These are phyloP conservation scores for Leishmania guyanensis DNA, from an alignment of 208 protist species.

Conservation along the genomic window DNA sequence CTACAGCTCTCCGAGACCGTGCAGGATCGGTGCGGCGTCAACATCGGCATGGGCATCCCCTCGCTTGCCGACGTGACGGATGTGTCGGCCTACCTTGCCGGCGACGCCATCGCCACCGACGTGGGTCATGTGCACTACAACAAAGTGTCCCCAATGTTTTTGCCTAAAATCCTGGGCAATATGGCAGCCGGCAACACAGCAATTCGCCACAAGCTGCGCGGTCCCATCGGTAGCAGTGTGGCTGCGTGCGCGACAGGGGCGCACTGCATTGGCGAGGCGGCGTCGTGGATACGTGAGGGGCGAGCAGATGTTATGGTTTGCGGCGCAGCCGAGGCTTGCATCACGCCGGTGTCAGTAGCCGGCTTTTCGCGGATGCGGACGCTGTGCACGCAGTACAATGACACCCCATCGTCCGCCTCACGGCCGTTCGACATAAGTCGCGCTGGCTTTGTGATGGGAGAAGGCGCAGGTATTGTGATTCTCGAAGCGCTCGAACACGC, in stretches of 20 bases:
- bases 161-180: conserved; percentile 98
- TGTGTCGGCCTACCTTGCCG: conserved; percentile 54
- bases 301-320: conserved; percentile 91
- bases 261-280: conserved; percentile 96
- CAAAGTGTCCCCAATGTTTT: conserved; percentile 92
- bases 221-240: conserved; percentile 91
- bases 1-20: conserved; percentile 20
- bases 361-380: conserved; percentile 95
- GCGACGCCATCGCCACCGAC: conserved; percentile 5
- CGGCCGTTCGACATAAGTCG: conserved; percentile 94
- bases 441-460: conserved; percentile 97
- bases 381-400: conserved; percentile 93
- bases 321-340: conserved; percentile 95
- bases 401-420: conserved; percentile 81
- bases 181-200: conserved; percentile 92
- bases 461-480: conserved; percentile 95
- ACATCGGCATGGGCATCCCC: conserved; percentile 91
- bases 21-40: conserved; percentile 77
- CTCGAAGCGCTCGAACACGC: conserved; percentile 94
- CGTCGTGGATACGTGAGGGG: conserved; percentile 76
- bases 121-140: conserved; percentile 38
- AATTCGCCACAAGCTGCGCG: conserved; percentile 89
- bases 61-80: conserved; percentile 81
- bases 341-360: conserved; percentile 91
- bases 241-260: conserved; percentile 98